Conservation (phyloP, 2,329 filamentous ascomycete genomes). For the Talaromyces sp. region DNA sequence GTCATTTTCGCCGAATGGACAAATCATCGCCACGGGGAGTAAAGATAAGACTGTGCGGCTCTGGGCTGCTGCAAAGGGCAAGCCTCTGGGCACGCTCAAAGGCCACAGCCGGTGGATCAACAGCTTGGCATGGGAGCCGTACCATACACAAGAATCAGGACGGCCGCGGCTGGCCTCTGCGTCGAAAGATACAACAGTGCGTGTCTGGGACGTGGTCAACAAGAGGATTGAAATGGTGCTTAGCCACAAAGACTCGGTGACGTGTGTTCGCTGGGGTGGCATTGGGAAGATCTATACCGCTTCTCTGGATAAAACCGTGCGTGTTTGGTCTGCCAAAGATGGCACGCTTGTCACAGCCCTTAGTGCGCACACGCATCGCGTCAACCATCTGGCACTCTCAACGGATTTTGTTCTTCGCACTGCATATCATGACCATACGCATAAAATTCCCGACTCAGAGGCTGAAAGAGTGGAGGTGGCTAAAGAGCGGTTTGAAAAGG, state of each 20-base stretch:
- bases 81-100: slow-evolving; percentile 66
- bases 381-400: slow-evolving; percentile 90
- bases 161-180: slow-evolving; percentile 76
- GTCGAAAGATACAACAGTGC: slow-evolving; percentile 81
- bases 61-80: slow-evolving; percentile 80
- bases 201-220: slow-evolving; percentile 78
- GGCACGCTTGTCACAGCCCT: slow-evolving; percentile 77
- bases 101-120: slow-evolving; percentile 89
- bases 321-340: slow-evolving; percentile 77
- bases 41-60: slow-evolving; percentile 90
- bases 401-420: slow-evolving; percentile 87
- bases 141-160: slow-evolving; percentile 70
- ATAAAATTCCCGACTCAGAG: slow-evolving; percentile 60
- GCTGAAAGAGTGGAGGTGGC: slow-evolving; percentile 70
- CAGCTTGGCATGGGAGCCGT: slow-evolving; percentile 86
- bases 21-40: slow-evolving; percentile 76
- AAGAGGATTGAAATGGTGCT: slow-evolving; percentile 75
- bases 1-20: slow-evolving; percentile 78
- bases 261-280: slow-evolving; percentile 93
- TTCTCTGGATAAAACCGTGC: slow-evolving; percentile 87
- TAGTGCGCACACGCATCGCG: slow-evolving; percentile 81
- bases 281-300: slow-evolving; percentile 74
- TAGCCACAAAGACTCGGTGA: slow-evolving; percentile 80
- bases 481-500: slow-evolving; percentile 76
- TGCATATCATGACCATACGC: slow-evolving; percentile 77